Evolutionary conservation across 805 yeast genomes (phyloP), one percentile per base, ranked within the genome.

Genomic region (Ogataea ramenticola): DNA sequence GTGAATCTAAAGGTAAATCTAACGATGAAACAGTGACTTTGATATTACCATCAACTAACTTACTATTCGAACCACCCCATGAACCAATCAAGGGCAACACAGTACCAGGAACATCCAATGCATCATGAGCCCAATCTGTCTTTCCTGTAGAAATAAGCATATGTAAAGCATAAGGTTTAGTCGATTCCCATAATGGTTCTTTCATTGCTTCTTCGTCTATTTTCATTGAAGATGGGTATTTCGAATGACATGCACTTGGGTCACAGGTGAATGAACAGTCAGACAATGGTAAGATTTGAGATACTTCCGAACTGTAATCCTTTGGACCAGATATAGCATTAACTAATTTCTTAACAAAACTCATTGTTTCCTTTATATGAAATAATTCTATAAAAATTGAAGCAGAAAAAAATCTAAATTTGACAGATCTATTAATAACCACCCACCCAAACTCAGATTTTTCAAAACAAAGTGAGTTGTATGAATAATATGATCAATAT

Each of bases 61-160:
- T 45, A 8, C n/a, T 15, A 57, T 60, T 52, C 2, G 50, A 52
- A 48, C 49, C 49, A 12, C 46, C 57, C 52, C 50, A 64, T 19
- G 39, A 42, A 12, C 30, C 51, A 41, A 61, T 65, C 51, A 39
- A 39, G 6, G 51, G 39, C n/a, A 56, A 44, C 3, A 64, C 45
- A 1, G 64, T 48, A 2, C 74, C 74, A 38, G 56, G 19, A 46
- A 58, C 50, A 49, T 58, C 66, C 30, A 67, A 68, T 2, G 96
- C 86, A 55, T 85, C 85, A 48, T 78, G 91, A 15, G 65, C 67
- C 99, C 99, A 91, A 62, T 91, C 95, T 0, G 75, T 58, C 51
- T 80, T 80, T 11, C 93, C 95, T 0, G 97, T 89, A 2, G 96
- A 84, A 0, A 90, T 80, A 30, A 91, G 64, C 20, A 88, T 66